Base-by-base conservation (phyloP, 139 green algal species). In the Haematococcus sp. region DNA sequence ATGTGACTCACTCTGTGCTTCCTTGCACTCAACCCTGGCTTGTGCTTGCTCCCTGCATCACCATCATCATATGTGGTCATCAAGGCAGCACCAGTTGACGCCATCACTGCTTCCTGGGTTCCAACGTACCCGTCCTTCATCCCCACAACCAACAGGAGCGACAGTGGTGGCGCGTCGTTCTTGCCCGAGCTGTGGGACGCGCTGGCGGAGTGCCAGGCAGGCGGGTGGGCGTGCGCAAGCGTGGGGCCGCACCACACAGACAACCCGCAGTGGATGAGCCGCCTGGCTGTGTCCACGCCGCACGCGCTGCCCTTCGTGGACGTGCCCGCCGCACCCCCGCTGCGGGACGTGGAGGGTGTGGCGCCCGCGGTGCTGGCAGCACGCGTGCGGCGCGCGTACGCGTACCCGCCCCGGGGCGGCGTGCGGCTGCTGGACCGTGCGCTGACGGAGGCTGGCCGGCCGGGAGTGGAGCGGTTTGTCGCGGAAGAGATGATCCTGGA, bases 401-500 rank as follows among this genome's bases (percentile, higher is more conserved):
- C 76, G 1, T 94, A 83, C 61, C 93, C 92, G 11, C 82, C 89
- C 0, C 81, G 90, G 33, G 90, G 92, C 27, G 80, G 86, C 34
- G 76, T 97, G 25, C 58, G 70, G n/a, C 69, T 97, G 33, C 73
- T 97, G 27, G 75, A 85, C 0, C 20, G 63, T 20, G 71, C 91
- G 59, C 81, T 92, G 73, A 93, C 86, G n/a, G 72, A 89, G 67
- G 82, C 76, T 13, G 74, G 73, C 0, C 78, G 78, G 19, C 68
- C 75, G 0, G 27, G 61, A 3, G 81, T 94, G 34, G 92, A 97
- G 55, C 81, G 88, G 20, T 83, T 96, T 71, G 74, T 97, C 15
- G 81, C 81, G 17, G 87, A 95, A 81, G 88, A 96, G 72, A 93
- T 91, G 65, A 85, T 97, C 63, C 59, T 94, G 17, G 91, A 97